A percentile compares a stretch with the other conserved stretches of the same genome.
Evolutionary conservation across 371 early-diverging fungal genomes (phyloP).

Genomic region (Circinella umbellata): DNA sequence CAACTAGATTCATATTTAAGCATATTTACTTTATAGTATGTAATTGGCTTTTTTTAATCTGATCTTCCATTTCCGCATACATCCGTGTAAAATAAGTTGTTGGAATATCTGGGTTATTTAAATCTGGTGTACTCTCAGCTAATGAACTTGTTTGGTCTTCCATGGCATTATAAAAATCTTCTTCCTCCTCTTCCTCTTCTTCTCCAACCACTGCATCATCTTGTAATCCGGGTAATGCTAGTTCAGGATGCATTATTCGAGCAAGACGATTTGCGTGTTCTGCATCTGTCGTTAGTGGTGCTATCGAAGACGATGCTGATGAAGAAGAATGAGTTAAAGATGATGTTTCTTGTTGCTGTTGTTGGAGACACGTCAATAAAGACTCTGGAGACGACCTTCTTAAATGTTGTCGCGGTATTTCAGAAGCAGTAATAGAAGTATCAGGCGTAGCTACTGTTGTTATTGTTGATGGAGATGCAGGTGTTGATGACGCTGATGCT

Average conservation of each 20-base stretch:
- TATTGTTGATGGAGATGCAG: neutral
- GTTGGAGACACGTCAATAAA: neutral
- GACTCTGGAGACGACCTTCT: too few species aligned
- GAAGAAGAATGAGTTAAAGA: neutral
- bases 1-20: neutral
- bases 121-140: neutral
- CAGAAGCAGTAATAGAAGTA: too few species aligned
- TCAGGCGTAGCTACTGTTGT: neutral
- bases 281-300: neutral
- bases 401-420: too few species aligned
- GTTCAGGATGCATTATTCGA: neutral
- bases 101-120: conserved; percentile 13
- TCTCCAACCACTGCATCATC: neutral
- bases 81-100: conserved; percentile 16
- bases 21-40: conserved; percentile 30
- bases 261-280: neutral
- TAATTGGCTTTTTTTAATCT: conserved; percentile 24
- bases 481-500: neutral
- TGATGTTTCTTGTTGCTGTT: neutral
- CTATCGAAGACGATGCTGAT: neutral
- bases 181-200: conserved; percentile 7
- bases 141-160: conserved; percentile 1
- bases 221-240: conserved; percentile 4
- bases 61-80: conserved; percentile 17
- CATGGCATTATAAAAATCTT: conserved; percentile 18